Percentiles rank a stretch among this genome's conserved stretches.
phyloP scores from a whole-genome alignment of 768 basidiomycete species.

The Pseudohyphozyma bogoriensis region DNA sequence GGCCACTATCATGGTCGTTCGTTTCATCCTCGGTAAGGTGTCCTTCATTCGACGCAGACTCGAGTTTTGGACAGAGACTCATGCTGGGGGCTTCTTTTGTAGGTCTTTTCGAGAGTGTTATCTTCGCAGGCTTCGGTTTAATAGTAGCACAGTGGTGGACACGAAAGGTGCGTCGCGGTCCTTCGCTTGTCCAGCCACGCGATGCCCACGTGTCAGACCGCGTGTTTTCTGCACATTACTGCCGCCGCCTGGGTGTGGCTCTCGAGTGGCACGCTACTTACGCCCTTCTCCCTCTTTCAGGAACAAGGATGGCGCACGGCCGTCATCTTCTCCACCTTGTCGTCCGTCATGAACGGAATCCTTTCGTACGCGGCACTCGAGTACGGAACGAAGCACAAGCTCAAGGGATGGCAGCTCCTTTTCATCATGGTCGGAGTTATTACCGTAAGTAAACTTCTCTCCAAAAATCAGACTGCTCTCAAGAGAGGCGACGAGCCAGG shows the following conservation, averaged over 20 bases:
- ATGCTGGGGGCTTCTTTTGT: no score
- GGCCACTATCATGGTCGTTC: slow-evolving; percentile 1
- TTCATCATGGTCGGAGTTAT: slow-evolving; percentile 33
- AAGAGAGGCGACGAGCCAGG: no score
- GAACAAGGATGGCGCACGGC: slow-evolving; percentile 32
- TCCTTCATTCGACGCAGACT: no score
- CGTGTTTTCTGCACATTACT: no score
- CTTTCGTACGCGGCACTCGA: slow-evolving; percentile 20
- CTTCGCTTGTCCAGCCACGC: no score
- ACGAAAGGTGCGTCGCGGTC: no score
- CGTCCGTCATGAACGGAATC: slow-evolving; percentile 31
- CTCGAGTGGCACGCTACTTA: no score
- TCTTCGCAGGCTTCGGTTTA: slow-evolving; percentile 22
- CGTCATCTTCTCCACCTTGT: slow-evolving; percentile 32
- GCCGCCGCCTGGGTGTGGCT: no score
- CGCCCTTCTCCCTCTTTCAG: no score
- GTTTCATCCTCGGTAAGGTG: slow-evolving; percentile 31
- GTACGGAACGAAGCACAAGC: not conserved
- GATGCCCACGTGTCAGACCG: no score
- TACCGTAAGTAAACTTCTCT: not conserved
- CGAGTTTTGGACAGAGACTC: no score
- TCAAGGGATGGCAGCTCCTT: slow-evolving; percentile 29
- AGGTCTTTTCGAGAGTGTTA: slow-evolving; percentile 31
- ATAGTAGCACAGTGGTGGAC: slow-evolving; percentile 30
- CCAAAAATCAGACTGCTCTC: no score